Percentiles rank a stretch among this genome's conserved stretches.
phyloP scores from a whole-genome alignment of 108 stramenopile genomes.

The Fragilariopsis cylindrus region DNA sequence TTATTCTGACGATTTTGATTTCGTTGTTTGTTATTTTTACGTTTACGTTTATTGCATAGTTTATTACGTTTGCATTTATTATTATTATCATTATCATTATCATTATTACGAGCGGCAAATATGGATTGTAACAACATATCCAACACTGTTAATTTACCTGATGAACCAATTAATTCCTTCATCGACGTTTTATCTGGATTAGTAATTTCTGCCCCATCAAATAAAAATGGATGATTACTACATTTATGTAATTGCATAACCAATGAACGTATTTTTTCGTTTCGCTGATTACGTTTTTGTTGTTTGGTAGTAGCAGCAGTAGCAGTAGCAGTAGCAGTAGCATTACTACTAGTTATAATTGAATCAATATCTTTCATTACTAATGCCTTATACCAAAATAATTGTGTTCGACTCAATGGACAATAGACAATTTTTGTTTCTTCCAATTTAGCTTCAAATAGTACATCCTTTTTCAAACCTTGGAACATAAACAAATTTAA shows the following conservation, averaged over 20 bases:
- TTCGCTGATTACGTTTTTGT: conserved; percentile 30
- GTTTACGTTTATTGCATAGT: conserved; percentile 11
- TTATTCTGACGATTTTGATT: conserved; percentile 19
- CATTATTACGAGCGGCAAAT: conserved; percentile 11
- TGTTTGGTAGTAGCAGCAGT: neutral
- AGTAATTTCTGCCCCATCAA: conserved; percentile 64
- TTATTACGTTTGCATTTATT: too few species aligned
- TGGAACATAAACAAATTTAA: conserved; percentile 72
- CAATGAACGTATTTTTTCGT: conserved; percentile 14
- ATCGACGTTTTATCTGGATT: conserved; percentile 33
- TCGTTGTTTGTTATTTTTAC: too few species aligned
- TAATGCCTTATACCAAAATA: conserved; percentile 67
- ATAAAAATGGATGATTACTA: conserved; percentile 73
- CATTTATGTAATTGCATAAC: conserved; percentile 83
- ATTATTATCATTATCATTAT: too few species aligned
- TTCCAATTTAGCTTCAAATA: conserved; percentile 62
- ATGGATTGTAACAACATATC: conserved; percentile 72
- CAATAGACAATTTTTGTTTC: conserved; percentile 72
- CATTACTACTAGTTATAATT: conserved; percentile 17
- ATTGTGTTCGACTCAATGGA: conserved; percentile 52
- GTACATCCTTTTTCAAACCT: conserved; percentile 67
- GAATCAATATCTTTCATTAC: conserved; percentile 62
- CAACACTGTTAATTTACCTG: conserved; percentile 79
- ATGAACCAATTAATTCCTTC: conserved; percentile 69
- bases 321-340: neutral